Conservation (phyloP, 257 asterid species). For the Primulina tabacum region DNA sequence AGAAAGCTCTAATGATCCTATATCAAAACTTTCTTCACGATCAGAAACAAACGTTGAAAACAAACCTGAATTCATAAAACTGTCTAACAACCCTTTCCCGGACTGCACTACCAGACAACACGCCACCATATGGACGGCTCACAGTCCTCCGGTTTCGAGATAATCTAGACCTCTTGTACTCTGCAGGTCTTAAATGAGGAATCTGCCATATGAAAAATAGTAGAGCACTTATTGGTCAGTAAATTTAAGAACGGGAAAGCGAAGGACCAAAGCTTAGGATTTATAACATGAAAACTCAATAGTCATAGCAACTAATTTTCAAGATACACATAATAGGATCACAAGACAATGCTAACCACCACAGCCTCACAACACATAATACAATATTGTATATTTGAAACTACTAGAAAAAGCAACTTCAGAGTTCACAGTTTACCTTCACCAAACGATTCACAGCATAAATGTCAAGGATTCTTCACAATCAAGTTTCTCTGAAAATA, state of each 20-base stretch:
- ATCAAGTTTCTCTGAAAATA: background rate
- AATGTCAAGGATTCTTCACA: background rate
- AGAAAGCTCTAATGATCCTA: slow-evolving; percentile 33
- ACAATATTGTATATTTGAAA: background rate
- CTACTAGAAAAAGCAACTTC: background rate
- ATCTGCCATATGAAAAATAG: slow-evolving; percentile 12
- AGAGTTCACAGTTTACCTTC: no score
- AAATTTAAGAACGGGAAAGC: background rate
- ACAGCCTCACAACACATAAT: background rate
- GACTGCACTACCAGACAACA: slow-evolving; percentile 30
- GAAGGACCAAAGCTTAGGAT: background rate
- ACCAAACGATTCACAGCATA: no score
- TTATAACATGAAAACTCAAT: no score
- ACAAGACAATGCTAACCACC: background rate
- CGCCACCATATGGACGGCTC: slow-evolving; percentile 32
- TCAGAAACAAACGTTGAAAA: background rate
- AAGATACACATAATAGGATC: background rate
- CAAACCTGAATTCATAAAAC: background rate
- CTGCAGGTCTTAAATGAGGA: slow-evolving; percentile 32
- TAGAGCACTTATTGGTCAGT: background rate
- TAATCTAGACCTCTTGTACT: slow-evolving; percentile 30
- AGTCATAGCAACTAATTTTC: background rate
- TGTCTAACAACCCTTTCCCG: slow-evolving; percentile 24
- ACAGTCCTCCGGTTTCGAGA: slow-evolving; percentile 34
- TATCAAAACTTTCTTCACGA: no score